Evolutionary conservation across 208 protist genomes (phyloP).

Genomic region (Leishmania turanica): DNA sequence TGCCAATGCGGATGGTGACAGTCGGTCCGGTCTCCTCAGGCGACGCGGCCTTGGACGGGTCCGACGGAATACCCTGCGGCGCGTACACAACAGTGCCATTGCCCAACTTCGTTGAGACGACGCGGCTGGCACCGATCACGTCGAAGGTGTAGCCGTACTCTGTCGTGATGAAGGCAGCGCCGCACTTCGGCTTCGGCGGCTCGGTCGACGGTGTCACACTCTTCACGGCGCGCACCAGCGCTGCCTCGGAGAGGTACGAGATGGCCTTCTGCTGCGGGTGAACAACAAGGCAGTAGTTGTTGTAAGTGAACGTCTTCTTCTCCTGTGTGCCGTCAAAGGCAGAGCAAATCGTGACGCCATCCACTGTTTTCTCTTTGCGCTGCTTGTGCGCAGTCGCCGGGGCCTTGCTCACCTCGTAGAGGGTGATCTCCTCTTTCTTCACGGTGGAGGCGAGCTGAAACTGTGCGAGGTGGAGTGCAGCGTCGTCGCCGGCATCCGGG

Average conservation of each 20-base stretch:
- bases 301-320: slow-evolving; percentile 53
- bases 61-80: slow-evolving; percentile 50
- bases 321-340: slow-evolving; percentile 59
- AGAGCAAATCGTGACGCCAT: slow-evolving; percentile 55
- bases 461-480: slow-evolving; percentile 24
- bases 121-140: slow-evolving; percentile 47
- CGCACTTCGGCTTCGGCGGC: slow-evolving; percentile 38
- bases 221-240: slow-evolving; percentile 45
- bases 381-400: slow-evolving; percentile 40
- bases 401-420: slow-evolving; percentile 47
- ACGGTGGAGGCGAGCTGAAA: slow-evolving; percentile 51
- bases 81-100: slow-evolving; percentile 72
- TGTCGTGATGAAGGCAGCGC: slow-evolving; percentile 48
- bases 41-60: slow-evolving; percentile 30
- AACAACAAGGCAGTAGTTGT: slow-evolving; percentile 55
- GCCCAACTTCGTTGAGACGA: slow-evolving; percentile 72
- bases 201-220: slow-evolving; percentile 44
- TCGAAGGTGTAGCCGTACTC: slow-evolving; percentile 72
- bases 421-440: slow-evolving; percentile 63
- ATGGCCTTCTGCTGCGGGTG: slow-evolving; percentile 64
- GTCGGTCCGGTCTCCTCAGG: slow-evolving; percentile 60
- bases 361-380: slow-evolving; percentile 45
- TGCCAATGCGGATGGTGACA: slow-evolving; percentile 72
- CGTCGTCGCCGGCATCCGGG: slow-evolving; percentile 11
- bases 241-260: slow-evolving; percentile 51